These are phyloP conservation scores for Osmozyma mogii DNA, from an alignment of 805 yeast species.

Conservation along the genomic window DNA sequence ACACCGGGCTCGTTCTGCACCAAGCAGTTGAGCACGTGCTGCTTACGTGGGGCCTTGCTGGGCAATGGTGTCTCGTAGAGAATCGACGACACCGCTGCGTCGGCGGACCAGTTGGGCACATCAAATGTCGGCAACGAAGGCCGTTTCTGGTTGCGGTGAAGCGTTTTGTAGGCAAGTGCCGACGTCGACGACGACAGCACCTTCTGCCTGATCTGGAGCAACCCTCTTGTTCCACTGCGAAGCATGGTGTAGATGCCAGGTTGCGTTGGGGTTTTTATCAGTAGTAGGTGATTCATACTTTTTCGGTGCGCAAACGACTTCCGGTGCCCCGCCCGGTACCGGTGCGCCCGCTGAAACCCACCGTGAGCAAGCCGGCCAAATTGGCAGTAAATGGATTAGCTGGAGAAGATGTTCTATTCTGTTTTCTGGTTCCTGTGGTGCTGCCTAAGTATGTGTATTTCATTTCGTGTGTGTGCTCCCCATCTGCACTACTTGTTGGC, in stretches of 20 bases:
- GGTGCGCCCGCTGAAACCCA: no score
- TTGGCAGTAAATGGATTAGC: no score
- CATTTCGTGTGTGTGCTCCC: no score
- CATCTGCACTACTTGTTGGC: no score
- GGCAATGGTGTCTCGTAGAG: constrained; percentile 83
- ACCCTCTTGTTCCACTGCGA: no score
- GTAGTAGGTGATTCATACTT: not conserved
- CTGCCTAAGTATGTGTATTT: no score
- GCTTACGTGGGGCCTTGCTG: constrained; percentile 54
- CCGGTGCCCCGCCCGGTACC: no score
- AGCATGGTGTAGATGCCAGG: not conserved
- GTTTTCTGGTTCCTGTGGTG: no score
- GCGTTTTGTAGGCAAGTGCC: constrained; percentile 88
- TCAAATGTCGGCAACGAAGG: constrained; percentile 92
- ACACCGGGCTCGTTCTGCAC: constrained; percentile 99
- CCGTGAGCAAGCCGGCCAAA: no score
- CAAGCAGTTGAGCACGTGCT: constrained; percentile 90
- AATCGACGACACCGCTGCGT: constrained; percentile 92
- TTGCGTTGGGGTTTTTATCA: not conserved
- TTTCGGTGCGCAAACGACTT: not conserved
- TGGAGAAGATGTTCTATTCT: no score
- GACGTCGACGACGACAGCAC: constrained; percentile 64
- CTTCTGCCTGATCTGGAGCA: constrained; percentile 12
- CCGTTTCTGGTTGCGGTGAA: constrained; percentile 77
- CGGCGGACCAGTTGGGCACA: constrained; percentile 93